phyloP scores from a whole-genome alignment of 148 eudicot genomes.

The Rhododendron vialii region DNA sequence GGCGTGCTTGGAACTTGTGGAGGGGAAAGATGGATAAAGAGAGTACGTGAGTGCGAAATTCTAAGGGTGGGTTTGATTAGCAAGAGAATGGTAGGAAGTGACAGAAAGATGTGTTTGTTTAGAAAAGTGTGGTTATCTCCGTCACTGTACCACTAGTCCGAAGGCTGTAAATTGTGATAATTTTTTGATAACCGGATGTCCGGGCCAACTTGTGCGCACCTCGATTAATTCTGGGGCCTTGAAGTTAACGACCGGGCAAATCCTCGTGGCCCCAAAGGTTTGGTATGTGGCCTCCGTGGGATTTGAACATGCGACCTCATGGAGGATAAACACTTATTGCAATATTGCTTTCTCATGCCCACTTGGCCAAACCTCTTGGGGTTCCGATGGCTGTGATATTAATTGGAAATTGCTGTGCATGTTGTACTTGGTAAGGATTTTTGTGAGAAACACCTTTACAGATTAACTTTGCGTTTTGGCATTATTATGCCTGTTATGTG shows the following conservation, averaged over 20 bases:
- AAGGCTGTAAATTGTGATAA: not conserved
- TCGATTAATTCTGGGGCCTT: not conserved
- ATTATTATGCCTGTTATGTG: not conserved
- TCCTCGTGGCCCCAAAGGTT: not conserved
- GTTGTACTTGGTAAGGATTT: not conserved
- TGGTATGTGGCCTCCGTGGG: not conserved
- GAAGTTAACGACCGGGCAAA: not conserved
- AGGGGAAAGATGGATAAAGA: not conserved
- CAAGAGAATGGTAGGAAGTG: not conserved
- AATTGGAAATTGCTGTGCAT: not conserved
- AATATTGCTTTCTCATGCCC: not conserved
- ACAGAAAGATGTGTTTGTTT: not conserved
- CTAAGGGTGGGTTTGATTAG: not conserved
- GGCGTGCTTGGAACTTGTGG: not conserved
- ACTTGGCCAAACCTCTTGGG: not conserved
- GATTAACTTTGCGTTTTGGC: not conserved
- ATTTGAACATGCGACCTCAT: not conserved
- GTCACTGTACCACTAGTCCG: not conserved
- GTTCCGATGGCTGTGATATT: not conserved
- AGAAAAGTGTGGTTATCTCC: not conserved
- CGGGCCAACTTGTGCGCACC: not conserved
- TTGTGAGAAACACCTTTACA: not conserved
- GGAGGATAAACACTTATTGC: not conserved
- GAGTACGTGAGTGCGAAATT: not conserved
- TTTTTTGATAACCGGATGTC: not conserved